Percentiles rank a stretch among this genome's conserved stretches.
These are phyloP conservation scores for Venturiaceae sp. DNA, from an alignment of 2,329 filamentous ascomycete genomes.

Conservation along the genomic window DNA sequence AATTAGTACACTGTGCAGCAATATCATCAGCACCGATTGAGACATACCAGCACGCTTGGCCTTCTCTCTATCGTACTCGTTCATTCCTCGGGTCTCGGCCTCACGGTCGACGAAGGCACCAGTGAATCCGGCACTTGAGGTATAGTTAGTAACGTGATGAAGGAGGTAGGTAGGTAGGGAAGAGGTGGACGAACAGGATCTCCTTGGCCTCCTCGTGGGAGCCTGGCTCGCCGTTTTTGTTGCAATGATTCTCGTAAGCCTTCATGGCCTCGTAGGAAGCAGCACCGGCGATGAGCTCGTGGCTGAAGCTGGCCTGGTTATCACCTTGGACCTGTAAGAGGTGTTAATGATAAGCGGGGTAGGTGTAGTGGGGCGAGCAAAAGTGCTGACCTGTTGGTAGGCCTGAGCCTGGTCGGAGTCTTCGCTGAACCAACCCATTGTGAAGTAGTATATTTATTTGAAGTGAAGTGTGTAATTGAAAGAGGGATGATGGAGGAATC, in stretches of 20 bases:
- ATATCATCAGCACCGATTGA: background rate
- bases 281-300: constrained; percentile 3
- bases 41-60: background rate
- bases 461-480: background rate
- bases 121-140: background rate
- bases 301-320: background rate
- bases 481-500: background rate
- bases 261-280: constrained; percentile 2
- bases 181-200: background rate
- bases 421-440: background rate
- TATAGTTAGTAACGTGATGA: background rate
- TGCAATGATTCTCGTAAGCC: constrained; percentile 1
- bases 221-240: background rate
- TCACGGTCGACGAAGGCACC: constrained; percentile 1
- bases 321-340: background rate
- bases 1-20: background rate
- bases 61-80: background rate
- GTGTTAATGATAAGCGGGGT: background rate
- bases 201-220: constrained; percentile 2
- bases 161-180: no score
- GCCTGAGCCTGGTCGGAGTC: background rate
- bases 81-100: background rate
- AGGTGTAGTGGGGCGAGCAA: background rate
- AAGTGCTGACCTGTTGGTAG: background rate
- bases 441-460: background rate